Evolutionary conservation across 129 eudicot species (phyloP).

Genomic region (Arctium lappa): DNA sequence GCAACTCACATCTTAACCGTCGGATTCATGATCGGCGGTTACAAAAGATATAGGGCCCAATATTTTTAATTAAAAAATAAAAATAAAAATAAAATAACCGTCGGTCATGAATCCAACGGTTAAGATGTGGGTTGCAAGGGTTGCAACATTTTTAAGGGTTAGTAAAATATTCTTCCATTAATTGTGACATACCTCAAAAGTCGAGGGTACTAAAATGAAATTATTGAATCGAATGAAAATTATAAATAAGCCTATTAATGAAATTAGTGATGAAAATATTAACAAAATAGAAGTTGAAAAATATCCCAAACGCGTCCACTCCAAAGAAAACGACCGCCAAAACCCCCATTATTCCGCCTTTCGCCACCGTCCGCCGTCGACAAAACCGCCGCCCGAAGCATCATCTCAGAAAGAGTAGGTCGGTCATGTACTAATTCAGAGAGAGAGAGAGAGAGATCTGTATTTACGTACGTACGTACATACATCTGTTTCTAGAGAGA

Average conservation of each 20-base stretch:
- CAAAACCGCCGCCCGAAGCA: conserved; percentile 9
- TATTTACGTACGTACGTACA: background rate
- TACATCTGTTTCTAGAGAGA: background rate
- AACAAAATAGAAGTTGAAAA: background rate
- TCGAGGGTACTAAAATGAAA: conserved; percentile 4
- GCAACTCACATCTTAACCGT: too few species aligned
- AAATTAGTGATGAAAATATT: background rate
- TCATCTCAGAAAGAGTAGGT: background rate
- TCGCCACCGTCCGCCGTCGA: conserved; percentile 29
- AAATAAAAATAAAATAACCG: too few species aligned
- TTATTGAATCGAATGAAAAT: background rate
- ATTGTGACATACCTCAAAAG: background rate
- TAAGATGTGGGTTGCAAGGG: too few species aligned
- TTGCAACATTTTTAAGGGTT: too few species aligned
- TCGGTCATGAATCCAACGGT: too few species aligned
- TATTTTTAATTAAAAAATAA: too few species aligned
- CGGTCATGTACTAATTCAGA: background rate
- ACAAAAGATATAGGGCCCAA: too few species aligned
- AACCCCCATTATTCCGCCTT: conserved; percentile 4
- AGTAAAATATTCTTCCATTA: too few species aligned
- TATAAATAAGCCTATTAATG: background rate
- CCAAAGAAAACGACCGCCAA: conserved; percentile 19
- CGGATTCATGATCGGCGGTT: too few species aligned
- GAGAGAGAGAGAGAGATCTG: background rate
- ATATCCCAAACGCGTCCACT: conserved; percentile 17